Percentiles rank a stretch among this genome's conserved stretches.
phyloP scores from a whole-genome alignment of 2,329 filamentous ascomycete species.

The Aspergillus aculeatus region DNA sequence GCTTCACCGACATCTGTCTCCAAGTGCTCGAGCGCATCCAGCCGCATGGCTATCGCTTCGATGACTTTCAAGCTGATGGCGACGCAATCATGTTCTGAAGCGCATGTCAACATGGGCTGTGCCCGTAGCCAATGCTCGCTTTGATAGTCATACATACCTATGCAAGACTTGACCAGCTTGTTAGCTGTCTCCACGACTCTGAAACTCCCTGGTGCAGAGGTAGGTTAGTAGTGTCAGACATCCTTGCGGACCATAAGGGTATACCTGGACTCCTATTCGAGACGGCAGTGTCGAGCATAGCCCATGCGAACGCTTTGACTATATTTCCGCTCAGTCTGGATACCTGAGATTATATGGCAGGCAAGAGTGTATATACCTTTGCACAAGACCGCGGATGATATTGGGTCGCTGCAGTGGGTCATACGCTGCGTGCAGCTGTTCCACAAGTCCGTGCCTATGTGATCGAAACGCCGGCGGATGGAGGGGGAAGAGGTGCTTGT shows the following conservation, averaged over 20 bases:
- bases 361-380: constrained; percentile 15
- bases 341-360: not conserved
- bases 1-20: constrained; percentile 9
- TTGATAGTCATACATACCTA: constrained; percentile 48
- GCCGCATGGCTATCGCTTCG: constrained; percentile 62
- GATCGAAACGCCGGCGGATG: constrained; percentile 27
- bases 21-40: constrained; percentile 31
- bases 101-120: not conserved
- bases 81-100: constrained; percentile 53
- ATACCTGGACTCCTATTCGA: constrained; percentile 16
- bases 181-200: constrained; percentile 67
- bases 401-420: constrained; percentile 7
- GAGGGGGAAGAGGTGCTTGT: constrained; percentile 4
- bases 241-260: not conserved
- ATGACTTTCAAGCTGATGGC: constrained; percentile 62
- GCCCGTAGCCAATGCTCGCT: not conserved
- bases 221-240: not conserved
- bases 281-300: constrained; percentile 61
- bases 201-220: constrained; percentile 40
- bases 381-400: constrained; percentile 13
- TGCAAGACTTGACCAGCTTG: constrained; percentile 62
- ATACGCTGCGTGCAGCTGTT: constrained; percentile 34
- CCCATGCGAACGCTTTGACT: constrained; percentile 62
- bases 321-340: constrained; percentile 6
- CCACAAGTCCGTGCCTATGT: constrained; percentile 38